Conservation (phyloP, 148 eudicot species). For the Arbutus unedo region DNA sequence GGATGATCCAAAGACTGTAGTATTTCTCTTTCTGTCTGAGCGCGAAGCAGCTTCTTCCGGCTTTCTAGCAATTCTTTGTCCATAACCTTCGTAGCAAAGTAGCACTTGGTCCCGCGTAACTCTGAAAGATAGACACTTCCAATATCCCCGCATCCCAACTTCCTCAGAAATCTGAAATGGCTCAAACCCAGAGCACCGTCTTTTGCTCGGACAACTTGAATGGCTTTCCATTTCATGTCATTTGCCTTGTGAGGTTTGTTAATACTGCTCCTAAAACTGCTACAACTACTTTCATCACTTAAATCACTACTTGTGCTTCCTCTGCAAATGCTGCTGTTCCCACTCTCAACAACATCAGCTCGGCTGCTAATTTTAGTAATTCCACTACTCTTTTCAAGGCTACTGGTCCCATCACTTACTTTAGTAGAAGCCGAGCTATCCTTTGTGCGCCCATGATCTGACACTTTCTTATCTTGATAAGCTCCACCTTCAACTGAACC, state of each 20-base stretch:
- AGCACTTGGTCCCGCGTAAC: constrained; percentile 78
- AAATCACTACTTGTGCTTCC: constrained; percentile 79
- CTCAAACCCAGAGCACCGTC: constrained; percentile 73
- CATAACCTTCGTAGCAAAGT: constrained; percentile 96
- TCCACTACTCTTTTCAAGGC: constrained; percentile 61
- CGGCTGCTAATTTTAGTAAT: constrained; percentile 68
- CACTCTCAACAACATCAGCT: constrained; percentile 66
- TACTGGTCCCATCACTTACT: constrained; percentile 58
- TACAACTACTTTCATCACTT: constrained; percentile 81
- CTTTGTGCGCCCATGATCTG: constrained; percentile 33
- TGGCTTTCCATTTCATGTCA: constrained; percentile 90
- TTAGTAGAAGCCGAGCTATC: constrained; percentile 49
- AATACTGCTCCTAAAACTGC: constrained; percentile 77
- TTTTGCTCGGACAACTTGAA: constrained; percentile 70
- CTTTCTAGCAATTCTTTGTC: constrained; percentile 82
- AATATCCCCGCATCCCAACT: constrained; percentile 92
- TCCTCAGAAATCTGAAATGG: constrained; percentile 80
- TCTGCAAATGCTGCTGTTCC: constrained; percentile 67
- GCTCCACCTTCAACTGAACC: constrained; percentile 29
- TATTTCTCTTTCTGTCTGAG: constrained; percentile 91
- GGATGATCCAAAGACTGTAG: constrained; percentile 90
- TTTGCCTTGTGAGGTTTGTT: constrained; percentile 88
- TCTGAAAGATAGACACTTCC: constrained; percentile 94
- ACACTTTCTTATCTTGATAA: constrained; percentile 45
- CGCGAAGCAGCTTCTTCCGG: constrained; percentile 78